Percentiles rank a stretch among this genome's conserved stretches.
phyloP scores from a whole-genome alignment of 1,139 yeast species.

The Entelexis paramagnoliae region DNA sequence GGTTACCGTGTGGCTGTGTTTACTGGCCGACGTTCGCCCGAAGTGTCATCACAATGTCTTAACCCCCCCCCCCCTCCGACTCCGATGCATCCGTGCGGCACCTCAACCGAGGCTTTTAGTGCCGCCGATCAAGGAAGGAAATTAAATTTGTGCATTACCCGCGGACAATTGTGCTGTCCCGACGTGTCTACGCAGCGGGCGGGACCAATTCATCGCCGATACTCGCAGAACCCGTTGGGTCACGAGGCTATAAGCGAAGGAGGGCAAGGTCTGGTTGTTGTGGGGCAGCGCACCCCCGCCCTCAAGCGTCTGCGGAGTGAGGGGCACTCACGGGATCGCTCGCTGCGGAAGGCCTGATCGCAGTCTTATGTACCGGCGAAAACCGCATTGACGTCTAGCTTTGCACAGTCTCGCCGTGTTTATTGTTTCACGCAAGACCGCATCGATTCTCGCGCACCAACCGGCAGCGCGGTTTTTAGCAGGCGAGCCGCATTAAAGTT shows the following conservation, averaged over 20 bases:
- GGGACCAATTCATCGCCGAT: no score
- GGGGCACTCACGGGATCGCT: constrained; percentile 6
- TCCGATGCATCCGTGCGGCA: neutral
- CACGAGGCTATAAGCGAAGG: neutral
- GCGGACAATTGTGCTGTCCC: neutral
- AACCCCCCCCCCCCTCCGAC: neutral
- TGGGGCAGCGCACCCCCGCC: constrained; percentile 2
- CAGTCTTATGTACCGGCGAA: neutral
- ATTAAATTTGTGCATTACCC: neutral
- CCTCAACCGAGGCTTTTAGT: neutral
- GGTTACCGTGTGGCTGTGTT: neutral
- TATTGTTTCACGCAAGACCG: neutral
- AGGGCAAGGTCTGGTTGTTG: neutral
- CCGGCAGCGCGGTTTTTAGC: neutral
- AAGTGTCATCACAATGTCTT: neutral
- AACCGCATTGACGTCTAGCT: neutral
- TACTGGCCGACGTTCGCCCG: constrained; percentile 2
- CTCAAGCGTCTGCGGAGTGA: neutral
- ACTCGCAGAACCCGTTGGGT: neutral
- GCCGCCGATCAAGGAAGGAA: neutral
- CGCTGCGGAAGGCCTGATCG: neutral
- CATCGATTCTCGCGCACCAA: neutral
- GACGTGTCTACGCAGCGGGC: neutral
- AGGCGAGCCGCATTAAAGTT: neutral
- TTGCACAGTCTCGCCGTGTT: neutral